Evolutionary conservation across 2,329 filamentous ascomycete genomes (phyloP), one percentile per base, ranked within the genome.

Genomic region (Xylariomycetidae sp.): DNA sequence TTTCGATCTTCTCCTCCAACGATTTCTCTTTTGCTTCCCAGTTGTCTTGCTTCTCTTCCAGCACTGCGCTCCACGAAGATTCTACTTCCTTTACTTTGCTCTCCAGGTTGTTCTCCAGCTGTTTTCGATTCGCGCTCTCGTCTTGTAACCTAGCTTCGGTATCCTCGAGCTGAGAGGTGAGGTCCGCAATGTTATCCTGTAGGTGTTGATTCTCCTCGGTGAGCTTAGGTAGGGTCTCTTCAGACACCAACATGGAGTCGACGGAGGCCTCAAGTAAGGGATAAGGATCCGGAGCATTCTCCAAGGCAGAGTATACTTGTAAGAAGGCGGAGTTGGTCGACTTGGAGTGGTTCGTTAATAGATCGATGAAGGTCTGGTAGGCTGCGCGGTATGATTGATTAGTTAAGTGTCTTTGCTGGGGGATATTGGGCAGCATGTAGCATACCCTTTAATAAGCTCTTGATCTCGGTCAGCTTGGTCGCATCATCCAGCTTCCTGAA

Each of bases 311-410:
- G 59, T 98, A 98, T 17, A 92, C 72, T 53, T 94, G 87, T 42
- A 98, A 70, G 56, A 98, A 98, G 6, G 89, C 84, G 12, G 88
- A 89, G 50, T 94, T 94, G 34, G 92, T 87, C 5, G 87, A 79
- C 63, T 98, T 98, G 49, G 88, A 92, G 61, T 97, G 90, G 59
- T 90, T 96, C 14, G 92, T 94, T 41, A 98, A 74, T 37, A 95
- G 80, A 57, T 98, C 92, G 59, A 98, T 96, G 56, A 97, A 98
- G 33, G 83, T 85, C 64, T 98, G 92, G 67, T 98, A 98, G 31
- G 89, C 88, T 90, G 59, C 41, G 22, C 23, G n/a, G n/a, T n/a
- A n/a, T n/a, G n/a, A n/a, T n/a, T n/a, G n/a, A n/a, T n/a, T n/a
- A n/a, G n/a, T n/a, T n/a, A n/a, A n/a, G n/a, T n/a, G n/a, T n/a